These are phyloP conservation scores for Dalbergia cochinchinensis DNA, from an alignment of 306 rosid genomes.

Conservation along the genomic window DNA sequence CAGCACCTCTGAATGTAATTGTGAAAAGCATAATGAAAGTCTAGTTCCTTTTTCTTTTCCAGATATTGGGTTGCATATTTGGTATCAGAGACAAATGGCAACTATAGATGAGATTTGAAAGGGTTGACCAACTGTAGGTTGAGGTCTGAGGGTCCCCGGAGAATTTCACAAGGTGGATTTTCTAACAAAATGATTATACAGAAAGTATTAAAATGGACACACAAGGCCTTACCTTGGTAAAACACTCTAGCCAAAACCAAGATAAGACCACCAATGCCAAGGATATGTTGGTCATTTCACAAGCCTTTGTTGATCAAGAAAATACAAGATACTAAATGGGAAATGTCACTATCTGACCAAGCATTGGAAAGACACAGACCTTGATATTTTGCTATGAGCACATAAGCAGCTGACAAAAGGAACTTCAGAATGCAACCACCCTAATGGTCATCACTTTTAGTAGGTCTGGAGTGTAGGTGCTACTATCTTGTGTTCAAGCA, in stretches of 20 bases:
- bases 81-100: constrained; percentile 12
- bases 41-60: constrained; percentile 3
- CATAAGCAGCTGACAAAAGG: constrained; percentile 3
- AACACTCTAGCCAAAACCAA: constrained; percentile 1
- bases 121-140: no score
- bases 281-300: not conserved
- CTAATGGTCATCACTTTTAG: not conserved
- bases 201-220: no score
- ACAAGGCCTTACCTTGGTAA: no score
- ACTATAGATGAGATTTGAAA: not conserved
- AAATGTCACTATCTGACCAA: not conserved
- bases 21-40: not conserved
- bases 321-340: no score
- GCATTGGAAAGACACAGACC: not conserved
- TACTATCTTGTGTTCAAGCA: constrained; percentile 9
- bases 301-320: constrained; percentile 27
- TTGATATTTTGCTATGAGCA: no score
- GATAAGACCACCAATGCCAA: constrained; percentile 3
- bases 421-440: constrained; percentile 11
- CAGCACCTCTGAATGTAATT: not conserved
- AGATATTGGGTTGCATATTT: not conserved
- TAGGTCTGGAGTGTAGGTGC: constrained; percentile 9
- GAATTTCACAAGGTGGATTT: no score
- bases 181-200: no score
- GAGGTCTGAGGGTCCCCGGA: no score